These are phyloP conservation scores for Blastobotrys peoriensis DNA, from an alignment of 805 yeast genomes.

Conservation along the genomic window DNA sequence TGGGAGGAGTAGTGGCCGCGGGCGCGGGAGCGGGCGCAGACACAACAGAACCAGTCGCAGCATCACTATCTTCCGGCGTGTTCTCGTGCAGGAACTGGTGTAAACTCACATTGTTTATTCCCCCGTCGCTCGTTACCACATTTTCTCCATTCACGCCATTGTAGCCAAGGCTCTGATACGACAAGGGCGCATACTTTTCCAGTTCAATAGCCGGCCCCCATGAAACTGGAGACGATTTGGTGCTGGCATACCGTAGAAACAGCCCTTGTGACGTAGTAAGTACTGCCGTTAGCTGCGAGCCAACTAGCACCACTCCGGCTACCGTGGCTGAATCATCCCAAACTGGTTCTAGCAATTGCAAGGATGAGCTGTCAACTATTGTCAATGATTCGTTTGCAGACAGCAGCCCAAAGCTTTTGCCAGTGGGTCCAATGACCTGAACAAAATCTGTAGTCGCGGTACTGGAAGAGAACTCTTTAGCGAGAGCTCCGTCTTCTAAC, in stretches of 20 bases:
- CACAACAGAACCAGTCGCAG: neutral
- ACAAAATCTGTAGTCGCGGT: conserved; percentile 7
- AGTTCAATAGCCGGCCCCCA: neutral
- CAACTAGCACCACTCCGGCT: neutral
- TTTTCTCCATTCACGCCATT: neutral
- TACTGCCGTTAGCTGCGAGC: neutral
- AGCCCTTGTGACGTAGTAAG: neutral
- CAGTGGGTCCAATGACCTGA: neutral
- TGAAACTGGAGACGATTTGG: neutral
- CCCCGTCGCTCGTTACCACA: neutral
- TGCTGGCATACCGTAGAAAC: neutral
- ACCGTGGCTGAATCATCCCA: conserved; percentile 6
- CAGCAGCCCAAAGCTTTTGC: conserved; percentile 12
- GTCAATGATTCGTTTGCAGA: conserved; percentile 10
- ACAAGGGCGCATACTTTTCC: neutral
- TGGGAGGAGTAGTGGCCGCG: too few species aligned
- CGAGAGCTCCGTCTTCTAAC: conserved; percentile 14
- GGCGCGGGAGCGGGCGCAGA: neutral
- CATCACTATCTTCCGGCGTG: neutral
- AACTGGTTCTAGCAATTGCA: conserved; percentile 12
- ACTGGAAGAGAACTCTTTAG: conserved; percentile 13
- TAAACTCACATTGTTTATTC: neutral
- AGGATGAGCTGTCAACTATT: conserved; percentile 13
- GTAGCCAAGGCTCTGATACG: neutral
- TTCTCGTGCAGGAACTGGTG: neutral